Evolutionary conservation across 768 basidiomycete species (phyloP).

Genomic region (Antrodiella citrinella): DNA sequence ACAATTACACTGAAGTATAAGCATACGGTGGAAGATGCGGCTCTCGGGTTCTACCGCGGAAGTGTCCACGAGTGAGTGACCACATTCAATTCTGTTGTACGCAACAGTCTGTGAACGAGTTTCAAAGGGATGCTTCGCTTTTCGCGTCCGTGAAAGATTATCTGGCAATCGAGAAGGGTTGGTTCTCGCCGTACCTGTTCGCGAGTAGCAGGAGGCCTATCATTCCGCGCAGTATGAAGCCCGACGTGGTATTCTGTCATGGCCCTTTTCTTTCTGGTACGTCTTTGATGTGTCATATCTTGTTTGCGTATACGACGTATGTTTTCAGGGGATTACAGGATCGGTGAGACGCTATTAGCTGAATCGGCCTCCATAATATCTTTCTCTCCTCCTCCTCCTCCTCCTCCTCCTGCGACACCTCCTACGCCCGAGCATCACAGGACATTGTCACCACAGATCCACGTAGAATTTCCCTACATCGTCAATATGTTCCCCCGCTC

Average conservation of each 20-base stretch:
- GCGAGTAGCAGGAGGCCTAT: slow-evolving; percentile 51
- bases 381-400: slow-evolving; percentile 24
- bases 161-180: slow-evolving; percentile 54
- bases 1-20: slow-evolving; percentile 55
- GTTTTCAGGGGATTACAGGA: slow-evolving; percentile 45
- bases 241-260: slow-evolving; percentile 59
- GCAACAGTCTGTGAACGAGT: too few relatives aligned
- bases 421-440: slow-evolving; percentile 6
- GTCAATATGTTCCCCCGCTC: slow-evolving; percentile 39
- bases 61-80: slow-evolving; percentile 44
- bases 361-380: slow-evolving; percentile 49
- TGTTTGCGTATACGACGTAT: background rate
- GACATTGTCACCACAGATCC: too few relatives aligned
- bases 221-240: slow-evolving; percentile 55
- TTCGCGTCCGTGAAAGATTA: slow-evolving; percentile 58
- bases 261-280: slow-evolving; percentile 52
- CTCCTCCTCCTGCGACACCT: slow-evolving; percentile 8
- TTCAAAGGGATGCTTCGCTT: slow-evolving; percentile 50
- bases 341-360: slow-evolving; percentile 49
- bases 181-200: slow-evolving; percentile 63
- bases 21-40: slow-evolving; percentile 49
- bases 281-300: slow-evolving; percentile 4
- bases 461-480: slow-evolving; percentile 28
- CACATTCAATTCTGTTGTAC: background rate
- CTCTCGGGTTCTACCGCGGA: slow-evolving; percentile 53